Evolutionary conservation across 306 rosid genomes (phyloP).

Genomic region (Geum urbanum): DNA sequence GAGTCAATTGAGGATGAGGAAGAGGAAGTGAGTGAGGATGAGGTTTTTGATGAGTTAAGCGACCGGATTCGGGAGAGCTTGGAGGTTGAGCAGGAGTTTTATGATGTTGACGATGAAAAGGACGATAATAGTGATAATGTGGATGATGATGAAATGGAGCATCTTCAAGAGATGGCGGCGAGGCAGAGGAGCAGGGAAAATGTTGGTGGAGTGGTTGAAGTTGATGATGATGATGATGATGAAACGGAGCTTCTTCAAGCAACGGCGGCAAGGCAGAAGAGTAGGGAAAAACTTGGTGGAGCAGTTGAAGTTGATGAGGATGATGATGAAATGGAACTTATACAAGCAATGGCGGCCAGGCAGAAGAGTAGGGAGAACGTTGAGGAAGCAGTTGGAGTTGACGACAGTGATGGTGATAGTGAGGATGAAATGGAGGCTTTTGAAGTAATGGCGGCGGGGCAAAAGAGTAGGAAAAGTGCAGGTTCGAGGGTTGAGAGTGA

Average conservation of each 20-base stretch:
- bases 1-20: constrained; percentile 53
- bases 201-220: neutral
- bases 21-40: constrained; percentile 7
- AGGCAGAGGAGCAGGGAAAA: constrained; percentile 13
- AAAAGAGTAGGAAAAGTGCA: constrained; percentile 39
- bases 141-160: constrained; percentile 5
- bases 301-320: constrained; percentile 20
- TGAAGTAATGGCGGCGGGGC: constrained; percentile 67
- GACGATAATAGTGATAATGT: too few species aligned
- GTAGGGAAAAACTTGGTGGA: constrained; percentile 17
- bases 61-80: constrained; percentile 26
- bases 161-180: constrained; percentile 13
- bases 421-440: constrained; percentile 51
- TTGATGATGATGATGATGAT: neutral
- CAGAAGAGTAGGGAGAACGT: neutral
- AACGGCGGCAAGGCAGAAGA: neutral
- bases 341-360: neutral
- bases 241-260: neutral
- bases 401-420: constrained; percentile 17
- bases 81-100: constrained; percentile 30
- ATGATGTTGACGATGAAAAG: constrained; percentile 18
- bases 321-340: constrained; percentile 12
- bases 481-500: constrained; percentile 26
- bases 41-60: constrained; percentile 16
- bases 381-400: constrained; percentile 26